Evolutionary conservation across 306 rosid species (phyloP).

Genomic region (Oemleria cerasiformis): DNA sequence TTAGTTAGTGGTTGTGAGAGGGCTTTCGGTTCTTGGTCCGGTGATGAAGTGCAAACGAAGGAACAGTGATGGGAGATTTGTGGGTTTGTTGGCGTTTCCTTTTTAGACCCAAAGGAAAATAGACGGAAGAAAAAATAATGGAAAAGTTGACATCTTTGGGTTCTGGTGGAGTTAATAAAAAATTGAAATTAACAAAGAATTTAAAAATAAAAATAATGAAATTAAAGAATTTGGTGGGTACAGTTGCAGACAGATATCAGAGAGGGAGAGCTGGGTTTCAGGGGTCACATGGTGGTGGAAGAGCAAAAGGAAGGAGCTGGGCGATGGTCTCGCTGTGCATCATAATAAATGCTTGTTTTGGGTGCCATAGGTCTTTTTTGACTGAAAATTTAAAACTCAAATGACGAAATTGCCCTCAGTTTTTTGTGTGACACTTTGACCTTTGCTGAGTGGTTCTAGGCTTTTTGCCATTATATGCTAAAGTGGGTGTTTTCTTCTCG

Average conservation of each 20-base stretch:
- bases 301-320: slow-evolving; percentile 29
- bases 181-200: not conserved
- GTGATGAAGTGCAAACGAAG: slow-evolving; percentile 63
- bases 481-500: not conserved
- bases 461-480: not conserved
- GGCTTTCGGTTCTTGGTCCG: slow-evolving; percentile 65
- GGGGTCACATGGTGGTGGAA: slow-evolving; percentile 32
- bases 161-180: not conserved
- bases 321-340: slow-evolving; percentile 28
- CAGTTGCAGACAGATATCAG: slow-evolving; percentile 14
- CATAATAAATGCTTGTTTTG: slow-evolving; percentile 10
- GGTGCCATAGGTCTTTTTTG: slow-evolving; percentile 1
- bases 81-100: slow-evolving; percentile 55
- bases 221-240: not conserved
- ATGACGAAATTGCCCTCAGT: slow-evolving; percentile 17
- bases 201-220: not conserved
- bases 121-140: not conserved
- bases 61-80: slow-evolving; percentile 36
- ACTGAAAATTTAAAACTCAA: not conserved
- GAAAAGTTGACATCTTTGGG: slow-evolving; percentile 12
- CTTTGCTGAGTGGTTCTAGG: not conserved
- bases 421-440: not conserved
- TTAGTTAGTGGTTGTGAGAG: slow-evolving; percentile 39
- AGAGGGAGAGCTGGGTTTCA: slow-evolving; percentile 11
- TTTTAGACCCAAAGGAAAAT: slow-evolving; percentile 26